Percentiles rank a stretch among this genome's conserved stretches.
These are phyloP conservation scores for Alternaria triticina DNA, from an alignment of 2,329 filamentous ascomycete genomes.

Conservation along the genomic window DNA sequence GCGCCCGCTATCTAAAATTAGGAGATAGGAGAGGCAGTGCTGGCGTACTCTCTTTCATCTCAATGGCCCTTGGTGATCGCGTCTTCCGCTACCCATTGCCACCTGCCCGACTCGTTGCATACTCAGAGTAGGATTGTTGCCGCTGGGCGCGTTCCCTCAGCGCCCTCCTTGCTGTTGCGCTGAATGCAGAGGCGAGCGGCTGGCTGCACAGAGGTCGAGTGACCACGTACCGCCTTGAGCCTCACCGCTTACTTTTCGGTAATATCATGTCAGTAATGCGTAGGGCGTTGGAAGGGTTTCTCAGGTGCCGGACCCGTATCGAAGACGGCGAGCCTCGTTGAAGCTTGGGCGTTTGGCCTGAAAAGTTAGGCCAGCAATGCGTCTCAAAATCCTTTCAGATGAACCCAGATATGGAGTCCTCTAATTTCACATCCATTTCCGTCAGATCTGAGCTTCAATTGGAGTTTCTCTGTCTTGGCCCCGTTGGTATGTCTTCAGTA, in stretches of 20 bases:
- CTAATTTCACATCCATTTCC: constrained; percentile 28
- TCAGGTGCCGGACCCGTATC: constrained; percentile 28
- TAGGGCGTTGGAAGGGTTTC: constrained; percentile 26
- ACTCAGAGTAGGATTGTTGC: constrained; percentile 5
- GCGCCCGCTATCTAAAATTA: constrained; percentile 33
- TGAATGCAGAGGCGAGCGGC: constrained; percentile 24
- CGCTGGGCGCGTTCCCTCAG: constrained; percentile 4
- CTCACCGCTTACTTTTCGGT: constrained; percentile 19
- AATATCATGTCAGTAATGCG: constrained; percentile 26
- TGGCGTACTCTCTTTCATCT: constrained; percentile 21
- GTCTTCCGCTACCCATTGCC: constrained; percentile 25
- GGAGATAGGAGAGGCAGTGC: constrained; percentile 41
- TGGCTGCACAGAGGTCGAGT: constrained; percentile 18
- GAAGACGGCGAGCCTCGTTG: constrained; percentile 18
- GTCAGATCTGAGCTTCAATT: constrained; percentile 20
- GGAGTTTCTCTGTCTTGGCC: constrained; percentile 24
- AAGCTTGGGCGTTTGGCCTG: constrained; percentile 30
- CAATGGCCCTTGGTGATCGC: constrained; percentile 20
- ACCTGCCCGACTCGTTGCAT: constrained; percentile 16
- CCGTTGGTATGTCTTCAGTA: constrained; percentile 14
- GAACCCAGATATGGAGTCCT: constrained; percentile 21
- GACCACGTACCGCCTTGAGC: constrained; percentile 15
- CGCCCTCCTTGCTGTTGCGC: neutral
- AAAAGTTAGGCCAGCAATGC: constrained; percentile 28
- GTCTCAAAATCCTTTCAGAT: constrained; percentile 25